A percentile compares a stretch with the other conserved stretches of the same genome.
Evolutionary conservation across 1,284 basidiomycete species (phyloP).

Genomic region (Amylostereum areolatum): DNA sequence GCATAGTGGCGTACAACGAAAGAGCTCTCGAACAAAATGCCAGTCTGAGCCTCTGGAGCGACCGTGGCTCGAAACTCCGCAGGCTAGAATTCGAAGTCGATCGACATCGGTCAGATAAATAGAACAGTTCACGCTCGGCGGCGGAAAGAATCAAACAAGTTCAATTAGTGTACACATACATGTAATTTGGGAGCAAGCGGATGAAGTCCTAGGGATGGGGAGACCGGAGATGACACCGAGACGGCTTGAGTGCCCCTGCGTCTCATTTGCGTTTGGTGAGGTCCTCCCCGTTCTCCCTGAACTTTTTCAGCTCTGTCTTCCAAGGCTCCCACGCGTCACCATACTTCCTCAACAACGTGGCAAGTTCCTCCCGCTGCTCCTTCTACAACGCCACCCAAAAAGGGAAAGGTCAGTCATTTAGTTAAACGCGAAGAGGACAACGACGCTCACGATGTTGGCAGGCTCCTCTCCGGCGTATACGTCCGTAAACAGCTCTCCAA

Average conservation of each 20-base stretch:
- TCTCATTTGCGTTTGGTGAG: constrained; percentile 2
- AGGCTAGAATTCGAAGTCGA: too few relatives aligned
- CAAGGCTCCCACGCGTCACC: constrained; percentile 80
- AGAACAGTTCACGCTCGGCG: too few relatives aligned
- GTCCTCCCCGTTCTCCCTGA: constrained; percentile 40
- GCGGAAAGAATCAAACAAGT: too few relatives aligned
- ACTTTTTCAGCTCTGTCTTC: constrained; percentile 75
- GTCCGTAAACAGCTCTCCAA: constrained; percentile 82
- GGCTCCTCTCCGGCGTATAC: constrained; percentile 84
- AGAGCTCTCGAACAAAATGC: too few relatives aligned
- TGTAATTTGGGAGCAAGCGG: too few relatives aligned
- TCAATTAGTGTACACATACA: too few relatives aligned
- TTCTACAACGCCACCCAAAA: constrained; percentile 35
- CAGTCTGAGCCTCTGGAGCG: too few relatives aligned
- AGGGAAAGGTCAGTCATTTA: not conserved
- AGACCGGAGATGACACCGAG: too few relatives aligned
- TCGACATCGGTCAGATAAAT: too few relatives aligned
- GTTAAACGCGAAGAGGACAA: not conserved
- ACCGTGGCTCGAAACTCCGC: too few relatives aligned
- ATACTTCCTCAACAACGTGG: constrained; percentile 75
- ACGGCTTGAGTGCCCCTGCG: not conserved
- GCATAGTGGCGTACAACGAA: too few relatives aligned
- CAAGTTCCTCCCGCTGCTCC: constrained; percentile 82
- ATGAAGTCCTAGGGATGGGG: too few relatives aligned
- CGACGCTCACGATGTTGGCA: constrained; percentile 70